Evolutionary conservation across 2,329 filamentous ascomycete species (phyloP), one percentile per base, ranked within the genome.

Genomic region (Nigrograna mackinnonii): DNA sequence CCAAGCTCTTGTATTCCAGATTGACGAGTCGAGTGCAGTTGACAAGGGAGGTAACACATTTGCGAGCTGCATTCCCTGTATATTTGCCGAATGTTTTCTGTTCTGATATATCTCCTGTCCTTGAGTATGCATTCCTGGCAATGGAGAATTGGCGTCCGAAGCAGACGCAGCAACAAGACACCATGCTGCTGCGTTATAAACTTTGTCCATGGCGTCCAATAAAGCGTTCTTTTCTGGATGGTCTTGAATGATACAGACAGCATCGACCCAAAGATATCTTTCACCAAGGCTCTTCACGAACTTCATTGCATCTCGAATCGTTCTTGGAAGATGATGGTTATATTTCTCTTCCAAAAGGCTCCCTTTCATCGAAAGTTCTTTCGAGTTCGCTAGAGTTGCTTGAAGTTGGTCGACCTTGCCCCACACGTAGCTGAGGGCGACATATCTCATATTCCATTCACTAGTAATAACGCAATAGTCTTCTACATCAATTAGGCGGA

Each of bases 1-100:
- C 42, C 42, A 45, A 3, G 16, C 42, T 4, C 42, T 22, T 4
- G 37, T 41, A 20, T 28, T 45, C 42, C 42, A 45, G 9, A 12
- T 14, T 4, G 37, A 45, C 11, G 12, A 12, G 14, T 26, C 24
- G 24, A 28, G 24, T 9, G 24, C 24, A 9, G 24, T 28, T 11
- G 34, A 22, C 7, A 36, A 22, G 9, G 14, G 14, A 12, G 34
- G 34, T 20, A 36, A 22, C 16, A 36, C 19, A 36, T 12, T 22
- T 9, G 12, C 34, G 22, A 36, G 34, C 34, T 36, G 16, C 12
- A 19, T 6, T 36, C 34, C 34, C 11, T 22, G 34, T 6, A 36
- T 22, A 22, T 18, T 13, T 9, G 16, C 17, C 7, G 9, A 9
- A 16, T 11, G 17, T 9, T 18, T 34, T 18, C 17, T 34, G 7